A percentile compares a stretch with the other conserved stretches of the same genome.
phyloP scores from a whole-genome alignment of 1,284 basidiomycete species.

The Trametes sp. region DNA sequence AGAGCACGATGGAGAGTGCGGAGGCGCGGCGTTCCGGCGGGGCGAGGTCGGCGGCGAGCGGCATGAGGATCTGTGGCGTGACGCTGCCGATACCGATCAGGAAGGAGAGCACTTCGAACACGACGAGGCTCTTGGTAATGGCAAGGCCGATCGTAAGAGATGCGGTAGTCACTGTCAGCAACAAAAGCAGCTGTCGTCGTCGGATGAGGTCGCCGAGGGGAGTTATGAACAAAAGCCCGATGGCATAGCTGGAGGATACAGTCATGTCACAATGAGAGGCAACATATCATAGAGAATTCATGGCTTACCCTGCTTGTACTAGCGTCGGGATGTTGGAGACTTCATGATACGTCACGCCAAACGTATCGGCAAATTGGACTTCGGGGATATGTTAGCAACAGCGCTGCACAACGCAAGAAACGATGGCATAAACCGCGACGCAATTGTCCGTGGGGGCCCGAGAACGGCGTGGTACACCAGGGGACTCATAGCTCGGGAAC shows the following conservation, averaged over 20 bases:
- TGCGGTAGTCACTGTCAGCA: constrained; percentile 48
- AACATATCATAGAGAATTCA: too few relatives aligned
- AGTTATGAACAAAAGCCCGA: constrained; percentile 58
- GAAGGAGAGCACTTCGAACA: constrained; percentile 56
- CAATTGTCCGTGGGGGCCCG: too few relatives aligned
- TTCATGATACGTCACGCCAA: constrained; percentile 61
- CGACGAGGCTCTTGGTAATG: constrained; percentile 48
- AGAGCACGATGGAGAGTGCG: constrained; percentile 58
- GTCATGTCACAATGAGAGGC: too few relatives aligned
- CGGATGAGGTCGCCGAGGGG: constrained; percentile 62
- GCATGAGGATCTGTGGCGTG: constrained; percentile 53
- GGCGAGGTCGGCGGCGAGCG: constrained; percentile 62
- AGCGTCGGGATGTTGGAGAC: constrained; percentile 66
- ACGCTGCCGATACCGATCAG: constrained; percentile 55
- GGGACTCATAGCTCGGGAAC: too few relatives aligned
- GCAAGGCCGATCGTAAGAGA: constrained; percentile 56
- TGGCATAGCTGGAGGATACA: constrained; percentile 52
- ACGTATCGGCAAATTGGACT: constrained; percentile 64
- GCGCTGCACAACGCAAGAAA: background rate
- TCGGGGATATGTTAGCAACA: background rate
- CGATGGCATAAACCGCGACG: too few relatives aligned
- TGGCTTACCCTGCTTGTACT: constrained; percentile 52
- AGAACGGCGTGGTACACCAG: too few relatives aligned
- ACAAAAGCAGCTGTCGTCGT: constrained; percentile 55
- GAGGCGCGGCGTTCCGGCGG: constrained; percentile 55